Percentiles rank a stretch among this genome's conserved stretches.
Evolutionary conservation across 257 asterid genomes (phyloP).

Genomic region (Ocimum tenuiflorum): DNA sequence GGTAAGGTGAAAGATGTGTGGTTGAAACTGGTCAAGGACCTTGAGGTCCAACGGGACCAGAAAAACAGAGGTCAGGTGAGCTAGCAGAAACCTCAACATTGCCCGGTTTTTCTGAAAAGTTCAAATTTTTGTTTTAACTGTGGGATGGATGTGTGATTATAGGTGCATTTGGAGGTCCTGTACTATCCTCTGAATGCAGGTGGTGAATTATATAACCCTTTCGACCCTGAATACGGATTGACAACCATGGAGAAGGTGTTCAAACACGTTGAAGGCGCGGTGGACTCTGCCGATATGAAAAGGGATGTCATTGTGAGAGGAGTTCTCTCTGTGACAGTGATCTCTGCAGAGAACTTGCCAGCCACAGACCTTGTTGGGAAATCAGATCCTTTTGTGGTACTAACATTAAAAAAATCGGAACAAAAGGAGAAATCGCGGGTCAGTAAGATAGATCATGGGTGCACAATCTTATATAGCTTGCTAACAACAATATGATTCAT

Average conservation of each 20-base stretch:
- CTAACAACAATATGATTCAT: too few relatives aligned
- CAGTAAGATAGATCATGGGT: too few relatives aligned
- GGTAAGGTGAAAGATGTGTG: conserved; percentile 88
- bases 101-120: too few relatives aligned
- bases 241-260: conserved; percentile 62
- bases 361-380: conserved; percentile 60
- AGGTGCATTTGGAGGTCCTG: conserved; percentile 83
- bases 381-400: conserved; percentile 72
- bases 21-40: conserved; percentile 78
- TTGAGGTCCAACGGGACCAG: conserved; percentile 62
- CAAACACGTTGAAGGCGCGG: conserved; percentile 20
- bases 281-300: conserved; percentile 26
- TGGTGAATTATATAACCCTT: conserved; percentile 38
- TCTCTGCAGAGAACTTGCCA: conserved; percentile 76
- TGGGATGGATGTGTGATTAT: not conserved
- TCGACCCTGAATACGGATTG: conserved; percentile 50
- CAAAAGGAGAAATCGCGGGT: conserved; percentile 73
- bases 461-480: too few relatives aligned
- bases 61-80: conserved; percentile 83
- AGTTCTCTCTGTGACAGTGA: conserved; percentile 72
- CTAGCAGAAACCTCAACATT: too few relatives aligned
- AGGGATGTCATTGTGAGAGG: conserved; percentile 61
- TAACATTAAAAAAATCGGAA: conserved; percentile 63
- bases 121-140: too few relatives aligned
- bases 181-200: conserved; percentile 56